Conservation (phyloP, 345 rosid species). For the Microthlaspi erraticum region DNA sequence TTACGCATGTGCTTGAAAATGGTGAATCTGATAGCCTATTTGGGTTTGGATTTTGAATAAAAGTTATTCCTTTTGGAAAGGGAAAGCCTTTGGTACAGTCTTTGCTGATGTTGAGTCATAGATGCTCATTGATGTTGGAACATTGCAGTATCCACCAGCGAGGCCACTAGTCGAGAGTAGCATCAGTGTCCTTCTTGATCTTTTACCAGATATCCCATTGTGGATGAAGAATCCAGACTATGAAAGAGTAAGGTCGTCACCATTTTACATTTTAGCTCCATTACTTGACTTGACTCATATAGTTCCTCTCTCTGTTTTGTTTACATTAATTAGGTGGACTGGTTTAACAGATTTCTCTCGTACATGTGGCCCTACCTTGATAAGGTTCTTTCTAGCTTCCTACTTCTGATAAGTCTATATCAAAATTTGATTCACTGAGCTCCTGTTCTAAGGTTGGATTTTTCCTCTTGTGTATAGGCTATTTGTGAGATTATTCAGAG, state of each 20-base stretch:
- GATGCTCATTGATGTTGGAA: too few species aligned
- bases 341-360: slow-evolving; percentile 69
- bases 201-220: slow-evolving; percentile 68
- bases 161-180: slow-evolving; percentile 58
- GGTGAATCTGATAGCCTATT: too few species aligned
- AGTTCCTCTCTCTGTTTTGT: neutral
- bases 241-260: slow-evolving; percentile 67
- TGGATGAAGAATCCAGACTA: slow-evolving; percentile 85
- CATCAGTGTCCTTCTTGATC: slow-evolving; percentile 50
- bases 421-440: neutral
- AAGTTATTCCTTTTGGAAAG: too few species aligned
- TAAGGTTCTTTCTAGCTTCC: slow-evolving; percentile 50
- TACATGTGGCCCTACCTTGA: slow-evolving; percentile 83
- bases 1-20: too few species aligned
- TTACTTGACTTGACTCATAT: slow-evolving; percentile 11
- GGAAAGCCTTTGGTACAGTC: too few species aligned
- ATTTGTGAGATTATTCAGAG: slow-evolving; percentile 54
- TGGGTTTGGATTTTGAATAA: neutral
- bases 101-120: slow-evolving; percentile 2
- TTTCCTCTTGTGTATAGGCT: slow-evolving; percentile 53
- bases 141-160: slow-evolving; percentile 65
- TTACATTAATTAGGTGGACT: slow-evolving; percentile 57
- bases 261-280: neutral
- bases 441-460: slow-evolving; percentile 11
- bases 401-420: slow-evolving; percentile 21